Conservation (phyloP, 148 eudicot species). For the Vaccinium darrowii region DNA sequence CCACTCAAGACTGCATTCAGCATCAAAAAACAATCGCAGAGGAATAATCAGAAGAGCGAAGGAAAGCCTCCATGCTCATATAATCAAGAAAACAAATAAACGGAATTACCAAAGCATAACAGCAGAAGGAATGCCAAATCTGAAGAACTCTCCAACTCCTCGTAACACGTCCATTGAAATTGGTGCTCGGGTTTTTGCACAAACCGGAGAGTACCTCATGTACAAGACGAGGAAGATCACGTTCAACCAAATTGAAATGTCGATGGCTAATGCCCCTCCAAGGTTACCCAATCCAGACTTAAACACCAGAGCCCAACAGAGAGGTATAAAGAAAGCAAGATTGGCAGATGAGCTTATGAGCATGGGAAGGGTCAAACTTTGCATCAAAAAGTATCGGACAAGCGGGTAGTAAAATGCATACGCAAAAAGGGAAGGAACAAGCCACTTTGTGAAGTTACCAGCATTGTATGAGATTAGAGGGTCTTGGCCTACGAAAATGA, state of each 20-base stretch:
- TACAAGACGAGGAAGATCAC: constrained; percentile 46
- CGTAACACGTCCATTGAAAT: constrained; percentile 60
- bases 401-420: constrained; percentile 69
- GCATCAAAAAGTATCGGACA: constrained; percentile 64
- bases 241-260: constrained; percentile 63
- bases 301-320: constrained; percentile 75
- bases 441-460: constrained; percentile 50
- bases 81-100: background rate
- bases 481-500: constrained; percentile 66
- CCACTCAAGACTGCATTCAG: constrained; percentile 63
- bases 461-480: constrained; percentile 74
- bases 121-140: constrained; percentile 81
- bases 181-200: constrained; percentile 61
- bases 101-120: constrained; percentile 66
- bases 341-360: constrained; percentile 47
- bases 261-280: constrained; percentile 69
- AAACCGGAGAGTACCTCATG: constrained; percentile 56
- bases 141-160: constrained; percentile 66
- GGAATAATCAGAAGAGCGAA: no score
- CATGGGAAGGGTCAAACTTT: constrained; percentile 71
- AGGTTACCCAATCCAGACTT: constrained; percentile 53
- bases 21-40: background rate
- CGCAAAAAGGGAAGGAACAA: constrained; percentile 65
- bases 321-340: constrained; percentile 52
- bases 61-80: background rate